Evolutionary conservation across 164 flowering plant species (phyloP).

Genomic region (Aristolochia fimbriata): DNA sequence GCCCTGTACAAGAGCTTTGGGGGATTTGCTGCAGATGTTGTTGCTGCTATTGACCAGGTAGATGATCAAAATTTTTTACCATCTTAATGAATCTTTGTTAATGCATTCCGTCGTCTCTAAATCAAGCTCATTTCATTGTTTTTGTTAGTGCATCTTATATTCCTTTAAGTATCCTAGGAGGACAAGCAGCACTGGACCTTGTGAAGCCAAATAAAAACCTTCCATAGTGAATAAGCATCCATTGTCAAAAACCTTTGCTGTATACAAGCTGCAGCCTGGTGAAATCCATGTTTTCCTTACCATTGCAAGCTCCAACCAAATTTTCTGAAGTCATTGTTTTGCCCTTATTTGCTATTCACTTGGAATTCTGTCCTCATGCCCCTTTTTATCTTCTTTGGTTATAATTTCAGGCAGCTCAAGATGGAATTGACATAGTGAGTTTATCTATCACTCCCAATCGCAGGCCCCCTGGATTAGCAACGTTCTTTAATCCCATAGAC

Average conservation of each 20-base stretch:
- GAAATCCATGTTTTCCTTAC: neutral
- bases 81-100: neutral
- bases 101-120: neutral
- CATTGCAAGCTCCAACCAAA: neutral
- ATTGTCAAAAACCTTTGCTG: no score
- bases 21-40: conserved; percentile 99
- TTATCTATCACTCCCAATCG: conserved; percentile 95
- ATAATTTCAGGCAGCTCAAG: conserved; percentile 90
- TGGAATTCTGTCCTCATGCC: neutral
- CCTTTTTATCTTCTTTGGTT: neutral
- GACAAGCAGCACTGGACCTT: no score
- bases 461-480: conserved; percentile 94
- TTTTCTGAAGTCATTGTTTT: neutral
- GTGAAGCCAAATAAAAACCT: no score
- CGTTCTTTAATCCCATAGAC: conserved; percentile 92
- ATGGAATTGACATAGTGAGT: conserved; percentile 92
- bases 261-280: no score
- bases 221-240: no score
- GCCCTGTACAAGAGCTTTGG: conserved; percentile 95
- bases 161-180: no score
- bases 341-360: neutral
- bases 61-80: neutral
- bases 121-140: neutral
- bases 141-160: no score
- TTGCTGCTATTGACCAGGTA: conserved; percentile 99